Conservation (phyloP, 495 filamentous ascomycete species). For the Hypoxylon trugodes region DNA sequence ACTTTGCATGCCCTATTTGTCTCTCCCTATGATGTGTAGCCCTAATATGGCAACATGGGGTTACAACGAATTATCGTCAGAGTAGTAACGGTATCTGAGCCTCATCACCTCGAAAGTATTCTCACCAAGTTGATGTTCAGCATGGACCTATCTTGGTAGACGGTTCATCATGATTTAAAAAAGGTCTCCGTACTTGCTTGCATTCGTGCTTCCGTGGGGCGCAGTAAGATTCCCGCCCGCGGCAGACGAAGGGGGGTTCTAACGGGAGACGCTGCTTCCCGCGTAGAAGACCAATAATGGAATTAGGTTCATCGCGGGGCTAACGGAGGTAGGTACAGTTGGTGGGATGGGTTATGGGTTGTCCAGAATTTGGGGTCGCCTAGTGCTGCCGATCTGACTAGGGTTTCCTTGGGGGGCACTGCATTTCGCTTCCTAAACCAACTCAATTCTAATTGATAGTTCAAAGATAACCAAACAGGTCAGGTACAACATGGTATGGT, state of each 20-base stretch:
- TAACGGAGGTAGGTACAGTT: background rate
- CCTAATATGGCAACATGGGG: constrained; percentile 20
- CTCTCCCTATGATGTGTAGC: constrained; percentile 10
- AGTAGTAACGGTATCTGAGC: constrained; percentile 31
- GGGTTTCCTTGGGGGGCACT: constrained; percentile 16
- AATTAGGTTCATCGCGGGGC: constrained; percentile 11
- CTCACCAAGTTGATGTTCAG: constrained; percentile 8
- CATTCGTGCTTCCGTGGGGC: constrained; percentile 16
- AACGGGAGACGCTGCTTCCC: constrained; percentile 5
- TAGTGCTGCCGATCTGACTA: constrained; percentile 31
- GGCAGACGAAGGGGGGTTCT: constrained; percentile 6
- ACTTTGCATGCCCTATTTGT: constrained; percentile 4
- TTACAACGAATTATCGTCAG: constrained; percentile 20
- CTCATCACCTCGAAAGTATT: constrained; percentile 27
- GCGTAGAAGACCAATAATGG: background rate
- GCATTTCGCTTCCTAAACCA: constrained; percentile 4
- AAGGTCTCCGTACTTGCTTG: constrained; percentile 4
- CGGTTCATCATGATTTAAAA: constrained; percentile 8
- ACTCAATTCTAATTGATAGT: constrained; percentile 12
- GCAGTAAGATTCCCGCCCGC: constrained; percentile 12
- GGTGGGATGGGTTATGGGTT: background rate
- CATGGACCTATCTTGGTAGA: background rate
- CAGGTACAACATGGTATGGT: too few species aligned
- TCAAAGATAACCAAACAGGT: background rate
- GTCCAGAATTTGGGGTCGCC: constrained; percentile 19